Base-by-base conservation (phyloP, 169 alveolate species). In the Eimeria falciformis region DNA sequence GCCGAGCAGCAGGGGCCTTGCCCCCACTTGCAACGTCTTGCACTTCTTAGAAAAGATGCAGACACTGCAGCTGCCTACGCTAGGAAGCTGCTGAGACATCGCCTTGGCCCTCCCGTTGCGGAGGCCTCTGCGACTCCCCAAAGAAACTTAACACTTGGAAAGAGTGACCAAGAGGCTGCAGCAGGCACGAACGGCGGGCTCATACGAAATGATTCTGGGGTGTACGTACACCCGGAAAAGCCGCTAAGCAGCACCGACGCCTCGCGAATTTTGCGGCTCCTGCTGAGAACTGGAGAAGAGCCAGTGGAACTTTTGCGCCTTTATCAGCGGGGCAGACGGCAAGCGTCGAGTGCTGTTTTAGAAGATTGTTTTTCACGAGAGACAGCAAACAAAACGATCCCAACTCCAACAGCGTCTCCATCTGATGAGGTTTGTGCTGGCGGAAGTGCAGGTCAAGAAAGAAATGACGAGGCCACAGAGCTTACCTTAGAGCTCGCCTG, bases 401-500 rank as follows among this genome's bases (percentile, higher is more conserved):
- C 40, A 33, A 33, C 40, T 33, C 40, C 40, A 33, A 2, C 40
- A 33, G 40, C 40, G 40, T 33, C 40, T 33, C 40, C 40, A 33
- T 33, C 40, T 0, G 40, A 25, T 5, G 73, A 14, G n/a, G 45
- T 6, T 58, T 27, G 21, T 17, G 77, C 45, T 9, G 71, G 47
- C 37, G 7, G 21, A 3, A 2, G 40, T 11, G 68, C 50, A 53
- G 46, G 17, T 1, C 11, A 12, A 2, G 89, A 6, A 50, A 75
- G 46, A 3, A 55, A 55, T 18, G 55, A 12, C 0, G 89, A 6
- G 55, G 33, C 58, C 9, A 43, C 92, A 1, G 73, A 25, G 29
- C 55, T 43, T 25, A 46, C 50, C 79, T 47, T 87, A 46, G 92
- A 87, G n/a, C 87, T 25, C 4, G 92, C 92, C 3, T 87, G 92